Percentiles rank a stretch among this genome's conserved stretches.
Evolutionary conservation across 2,329 filamentous ascomycete genomes (phyloP).

Genomic region (Falciphora oryzae): DNA sequence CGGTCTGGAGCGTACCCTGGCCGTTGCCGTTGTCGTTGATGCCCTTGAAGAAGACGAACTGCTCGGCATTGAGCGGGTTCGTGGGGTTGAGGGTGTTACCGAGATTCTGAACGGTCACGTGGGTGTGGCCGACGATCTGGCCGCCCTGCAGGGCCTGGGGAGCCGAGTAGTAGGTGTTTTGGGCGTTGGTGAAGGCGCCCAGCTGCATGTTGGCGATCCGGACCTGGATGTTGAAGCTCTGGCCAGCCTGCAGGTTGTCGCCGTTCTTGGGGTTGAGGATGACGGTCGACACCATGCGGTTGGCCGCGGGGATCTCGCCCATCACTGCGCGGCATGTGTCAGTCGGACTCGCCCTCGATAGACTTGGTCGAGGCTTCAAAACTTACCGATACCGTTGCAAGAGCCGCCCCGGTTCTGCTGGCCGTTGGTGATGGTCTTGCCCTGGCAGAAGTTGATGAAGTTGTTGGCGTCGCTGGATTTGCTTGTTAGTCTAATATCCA

Average conservation of each 20-base stretch:
- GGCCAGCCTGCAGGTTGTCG: conserved; percentile 38
- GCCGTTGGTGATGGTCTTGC: conserved; percentile 54
- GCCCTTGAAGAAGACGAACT: conserved; percentile 61
- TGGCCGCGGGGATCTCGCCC: conserved; percentile 52
- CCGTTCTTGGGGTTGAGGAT: conserved; percentile 48
- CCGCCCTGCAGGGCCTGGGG: conserved; percentile 50
- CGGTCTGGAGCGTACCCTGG: conserved; percentile 45
- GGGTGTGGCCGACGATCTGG: conserved; percentile 54
- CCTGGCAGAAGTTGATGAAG: conserved; percentile 60
- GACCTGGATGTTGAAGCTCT: conserved; percentile 48
- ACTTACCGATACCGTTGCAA: conserved; percentile 58
- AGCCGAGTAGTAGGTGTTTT: conserved; percentile 54
- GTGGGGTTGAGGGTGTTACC: conserved; percentile 45
- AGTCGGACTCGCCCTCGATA: not conserved
- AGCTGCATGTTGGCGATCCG: conserved; percentile 47
- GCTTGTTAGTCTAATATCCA: not conserved
- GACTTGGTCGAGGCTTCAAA: not conserved
- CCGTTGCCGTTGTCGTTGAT: conserved; percentile 57
- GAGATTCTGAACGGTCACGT: conserved; percentile 53
- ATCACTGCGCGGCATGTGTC: conserved; percentile 35
- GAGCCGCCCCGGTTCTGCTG: conserved; percentile 52
- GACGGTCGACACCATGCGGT: conserved; percentile 53
- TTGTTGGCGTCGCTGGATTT: conserved; percentile 46
- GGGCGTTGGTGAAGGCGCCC: conserved; percentile 57
- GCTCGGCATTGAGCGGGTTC: conserved; percentile 43